phyloP scores from a whole-genome alignment of 371 early-diverging fungal species.

The Apophysomyces variabilis region DNA sequence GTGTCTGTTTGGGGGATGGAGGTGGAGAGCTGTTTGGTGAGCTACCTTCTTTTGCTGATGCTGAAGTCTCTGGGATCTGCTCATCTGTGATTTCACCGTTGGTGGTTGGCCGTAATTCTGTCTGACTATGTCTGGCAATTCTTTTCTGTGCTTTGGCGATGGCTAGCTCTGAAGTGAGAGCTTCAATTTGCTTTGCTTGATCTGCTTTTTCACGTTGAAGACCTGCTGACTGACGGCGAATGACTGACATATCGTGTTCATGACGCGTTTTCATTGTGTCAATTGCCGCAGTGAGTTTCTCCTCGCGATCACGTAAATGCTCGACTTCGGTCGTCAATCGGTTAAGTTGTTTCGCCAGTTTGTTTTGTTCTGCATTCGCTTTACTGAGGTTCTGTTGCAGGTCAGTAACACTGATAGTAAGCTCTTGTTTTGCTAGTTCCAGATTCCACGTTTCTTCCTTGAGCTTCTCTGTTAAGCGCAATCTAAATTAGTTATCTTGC shows the following conservation, averaged over 20 bases:
- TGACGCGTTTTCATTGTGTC: constrained; percentile 62
- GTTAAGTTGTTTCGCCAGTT: constrained; percentile 56
- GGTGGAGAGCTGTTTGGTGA: constrained; percentile 15
- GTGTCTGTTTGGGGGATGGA: constrained; percentile 24
- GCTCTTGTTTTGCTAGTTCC: constrained; percentile 63
- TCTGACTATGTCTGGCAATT: constrained; percentile 19
- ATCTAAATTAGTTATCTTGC: background rate
- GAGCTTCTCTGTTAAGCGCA: constrained; percentile 45
- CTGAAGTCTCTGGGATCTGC: constrained; percentile 11
- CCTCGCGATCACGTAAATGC: constrained; percentile 68
- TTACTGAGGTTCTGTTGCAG: constrained; percentile 57
- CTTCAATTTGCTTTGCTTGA: constrained; percentile 60
- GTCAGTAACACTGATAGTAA: constrained; percentile 54
- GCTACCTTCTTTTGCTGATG: constrained; percentile 11
- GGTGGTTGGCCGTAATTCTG: constrained; percentile 9
- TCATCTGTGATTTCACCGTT: constrained; percentile 9
- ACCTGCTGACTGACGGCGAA: constrained; percentile 58
- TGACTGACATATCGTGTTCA: constrained; percentile 67
- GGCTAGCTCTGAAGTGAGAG: constrained; percentile 59
- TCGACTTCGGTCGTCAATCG: constrained; percentile 64
- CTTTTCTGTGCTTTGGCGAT: constrained; percentile 43
- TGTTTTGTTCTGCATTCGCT: constrained; percentile 54
- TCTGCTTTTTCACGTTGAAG: constrained; percentile 69
- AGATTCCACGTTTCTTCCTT: constrained; percentile 68
- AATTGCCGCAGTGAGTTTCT: constrained; percentile 55